Conservation (phyloP, 768 basidiomycete genomes). For the Phanerochaete sordida region DNA sequence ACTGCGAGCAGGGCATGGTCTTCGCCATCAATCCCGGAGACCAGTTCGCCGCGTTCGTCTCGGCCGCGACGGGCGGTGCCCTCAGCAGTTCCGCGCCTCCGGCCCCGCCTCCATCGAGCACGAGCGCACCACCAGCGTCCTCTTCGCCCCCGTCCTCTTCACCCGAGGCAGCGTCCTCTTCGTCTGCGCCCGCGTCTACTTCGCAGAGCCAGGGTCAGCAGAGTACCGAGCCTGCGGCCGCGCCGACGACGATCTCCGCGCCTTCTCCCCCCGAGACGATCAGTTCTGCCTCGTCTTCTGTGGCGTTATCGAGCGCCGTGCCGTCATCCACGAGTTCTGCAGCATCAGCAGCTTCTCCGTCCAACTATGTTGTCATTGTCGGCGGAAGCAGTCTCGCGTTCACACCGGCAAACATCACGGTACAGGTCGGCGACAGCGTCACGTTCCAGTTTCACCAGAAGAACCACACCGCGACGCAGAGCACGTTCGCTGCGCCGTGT, state of each 20-base stretch:
- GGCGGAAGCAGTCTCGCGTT: constrained; percentile 28
- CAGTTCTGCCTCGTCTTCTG: constrained; percentile 29
- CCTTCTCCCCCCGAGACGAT: constrained; percentile 33
- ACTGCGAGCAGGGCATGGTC: constrained; percentile 63
- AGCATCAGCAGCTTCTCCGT: constrained; percentile 29
- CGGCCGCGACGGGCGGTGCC: constrained; percentile 40
- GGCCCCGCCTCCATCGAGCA: constrained; percentile 3
- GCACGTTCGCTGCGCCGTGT: constrained; percentile 34
- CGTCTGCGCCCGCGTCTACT: constrained; percentile 23
- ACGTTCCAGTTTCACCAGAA: constrained; percentile 39
- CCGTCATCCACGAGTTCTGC: constrained; percentile 28
- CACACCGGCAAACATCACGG: constrained; percentile 32
- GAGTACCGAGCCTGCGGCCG: constrained; percentile 19
- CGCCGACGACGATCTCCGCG: constrained; percentile 30
- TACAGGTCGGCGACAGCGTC: constrained; percentile 34
- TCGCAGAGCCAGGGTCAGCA: constrained; percentile 21
- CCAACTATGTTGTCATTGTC: constrained; percentile 26
- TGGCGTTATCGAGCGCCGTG: constrained; percentile 18
- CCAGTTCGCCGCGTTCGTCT: constrained; percentile 52
- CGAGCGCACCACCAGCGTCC: no score
- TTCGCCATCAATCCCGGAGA: constrained; percentile 60
- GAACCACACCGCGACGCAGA: constrained; percentile 38
- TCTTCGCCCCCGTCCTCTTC: no score
- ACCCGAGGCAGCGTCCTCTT: no score
- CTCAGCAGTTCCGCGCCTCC: constrained; percentile 6